Base-by-base conservation (phyloP, 179 eudicot genomes). In the Dionaea muscipula region DNA sequence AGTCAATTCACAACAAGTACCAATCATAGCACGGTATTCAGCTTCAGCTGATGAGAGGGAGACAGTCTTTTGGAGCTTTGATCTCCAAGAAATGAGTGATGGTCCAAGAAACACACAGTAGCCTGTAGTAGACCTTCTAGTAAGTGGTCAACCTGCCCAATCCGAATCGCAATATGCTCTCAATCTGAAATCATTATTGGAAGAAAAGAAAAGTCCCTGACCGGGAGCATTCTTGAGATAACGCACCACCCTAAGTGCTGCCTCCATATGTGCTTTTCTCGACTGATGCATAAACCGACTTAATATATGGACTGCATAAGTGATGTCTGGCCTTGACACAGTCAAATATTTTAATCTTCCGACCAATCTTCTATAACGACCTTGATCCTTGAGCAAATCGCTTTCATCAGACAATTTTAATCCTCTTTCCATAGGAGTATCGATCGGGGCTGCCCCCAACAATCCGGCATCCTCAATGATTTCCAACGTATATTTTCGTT, bases 401-500 rank as follows among this genome's bases (percentile, higher is more conserved):
- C 59, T 35, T 12, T 18, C 14, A 9, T 51, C 31, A 1, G 16
- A 23, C 7, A 47, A 24, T 4, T 37, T 45, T 2, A 55, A 15
- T 22, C 60, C 26, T 43, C 21, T 44, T 10, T 45, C 58, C 41
- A 53, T n/a, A 13, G 44, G 59, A 27, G 37, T 28, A n/a, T 20
- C 19, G 9, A 25, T 2, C 9, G 16, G 28, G 18, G 26, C n/a
- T n/a, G 10, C 16, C 3, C 38, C 20, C 2, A 27, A 23, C 14
- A 40, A 14, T 8, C 58, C 43, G 4, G 16, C 21, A 41, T 51
- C 65, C 25, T 41, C 28, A 8, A 62, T 4, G 26, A 62, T 28
- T 5, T 62, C 66, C 1, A 53, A 10, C 0, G 22, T 40, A 43
- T 53, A 43, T 15, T 52, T 62, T 3, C 59, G 39, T 33, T 62